Conservation (phyloP, 768 basidiomycete species). For the Kwoniella shandongensis region DNA sequence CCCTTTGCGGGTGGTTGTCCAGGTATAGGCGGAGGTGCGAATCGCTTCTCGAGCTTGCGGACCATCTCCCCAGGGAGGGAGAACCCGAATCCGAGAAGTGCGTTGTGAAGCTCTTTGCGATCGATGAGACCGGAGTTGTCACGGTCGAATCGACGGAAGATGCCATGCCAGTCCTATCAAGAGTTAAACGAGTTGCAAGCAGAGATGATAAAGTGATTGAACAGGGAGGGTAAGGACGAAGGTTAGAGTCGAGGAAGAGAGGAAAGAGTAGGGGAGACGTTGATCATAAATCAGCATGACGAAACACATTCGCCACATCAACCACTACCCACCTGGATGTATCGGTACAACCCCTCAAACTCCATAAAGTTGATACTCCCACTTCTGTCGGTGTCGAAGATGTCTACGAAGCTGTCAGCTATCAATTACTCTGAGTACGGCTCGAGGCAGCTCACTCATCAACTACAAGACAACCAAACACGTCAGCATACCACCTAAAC, state of each 20-base stretch:
- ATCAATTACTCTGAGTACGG: not conserved
- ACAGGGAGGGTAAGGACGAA: not conserved
- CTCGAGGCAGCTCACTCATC: conserved; percentile 35
- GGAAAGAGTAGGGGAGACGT: not conserved
- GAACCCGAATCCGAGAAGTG: conserved; percentile 51
- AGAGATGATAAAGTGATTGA: too few species aligned
- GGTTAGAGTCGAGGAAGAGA: not conserved
- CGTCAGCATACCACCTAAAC: not conserved
- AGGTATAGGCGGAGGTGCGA: conserved; percentile 41
- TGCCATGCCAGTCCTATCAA: conserved; percentile 54
- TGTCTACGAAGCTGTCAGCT: conserved; percentile 31
- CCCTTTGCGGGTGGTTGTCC: conserved; percentile 26
- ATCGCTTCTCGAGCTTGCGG: conserved; percentile 50
- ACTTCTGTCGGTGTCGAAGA: conserved; percentile 52
- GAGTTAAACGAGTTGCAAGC: too few species aligned
- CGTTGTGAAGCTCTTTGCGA: conserved; percentile 51
- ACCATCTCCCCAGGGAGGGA: conserved; percentile 51
- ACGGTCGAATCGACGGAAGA: conserved; percentile 53
- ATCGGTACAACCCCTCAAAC: conserved; percentile 52
- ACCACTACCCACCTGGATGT: conserved; percentile 48
- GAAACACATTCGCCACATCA: conserved; percentile 4
- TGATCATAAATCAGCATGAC: too few species aligned
- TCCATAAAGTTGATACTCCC: conserved; percentile 52
- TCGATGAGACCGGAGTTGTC: conserved; percentile 52
- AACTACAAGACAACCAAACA: conserved; percentile 18